Evolutionary conservation across 768 basidiomycete species (phyloP).

Genomic region (Stropharia rugosoannulata): DNA sequence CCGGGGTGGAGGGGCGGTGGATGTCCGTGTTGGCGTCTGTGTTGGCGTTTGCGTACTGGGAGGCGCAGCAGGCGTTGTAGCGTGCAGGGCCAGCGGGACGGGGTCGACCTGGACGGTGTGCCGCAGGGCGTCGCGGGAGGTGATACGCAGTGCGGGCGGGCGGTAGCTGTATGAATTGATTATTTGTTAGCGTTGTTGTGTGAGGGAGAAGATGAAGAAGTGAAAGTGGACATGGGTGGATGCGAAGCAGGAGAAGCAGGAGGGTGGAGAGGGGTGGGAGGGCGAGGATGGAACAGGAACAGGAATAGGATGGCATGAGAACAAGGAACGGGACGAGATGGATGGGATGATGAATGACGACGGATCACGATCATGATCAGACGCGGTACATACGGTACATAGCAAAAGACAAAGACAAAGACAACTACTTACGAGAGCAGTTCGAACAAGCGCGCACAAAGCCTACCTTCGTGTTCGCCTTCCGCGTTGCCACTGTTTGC

Average conservation of each 20-base stretch:
- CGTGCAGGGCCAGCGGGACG: conserved; percentile 34
- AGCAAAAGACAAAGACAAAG: neutral
- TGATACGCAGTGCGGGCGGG: conserved; percentile 38
- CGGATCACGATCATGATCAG: too few species aligned
- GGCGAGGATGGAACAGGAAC: neutral
- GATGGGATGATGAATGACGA: too few species aligned
- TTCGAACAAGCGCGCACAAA: conserved; percentile 57
- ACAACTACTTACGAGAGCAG: conserved; percentile 62
- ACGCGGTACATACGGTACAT: too few species aligned
- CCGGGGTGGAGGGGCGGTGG: too few species aligned
- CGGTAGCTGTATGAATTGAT: conserved; percentile 41
- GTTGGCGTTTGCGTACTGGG: too few species aligned
- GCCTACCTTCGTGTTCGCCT: conserved; percentile 37
- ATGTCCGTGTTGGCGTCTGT: too few species aligned
- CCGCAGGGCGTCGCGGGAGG: conserved; percentile 51
- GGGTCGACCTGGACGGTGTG: conserved; percentile 66
- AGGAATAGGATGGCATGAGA: too few species aligned
- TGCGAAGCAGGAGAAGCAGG: too few species aligned
- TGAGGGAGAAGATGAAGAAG: conserved; percentile 3
- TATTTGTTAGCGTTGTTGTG: conserved; percentile 13
- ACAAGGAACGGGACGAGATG: too few species aligned
- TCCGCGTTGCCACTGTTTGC: conserved; percentile 18
- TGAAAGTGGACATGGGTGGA: neutral
- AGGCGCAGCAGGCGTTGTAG: neutral
- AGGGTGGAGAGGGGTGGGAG: too few species aligned